Conservation (phyloP, 306 rosid species). For the Quercus ilex region DNA sequence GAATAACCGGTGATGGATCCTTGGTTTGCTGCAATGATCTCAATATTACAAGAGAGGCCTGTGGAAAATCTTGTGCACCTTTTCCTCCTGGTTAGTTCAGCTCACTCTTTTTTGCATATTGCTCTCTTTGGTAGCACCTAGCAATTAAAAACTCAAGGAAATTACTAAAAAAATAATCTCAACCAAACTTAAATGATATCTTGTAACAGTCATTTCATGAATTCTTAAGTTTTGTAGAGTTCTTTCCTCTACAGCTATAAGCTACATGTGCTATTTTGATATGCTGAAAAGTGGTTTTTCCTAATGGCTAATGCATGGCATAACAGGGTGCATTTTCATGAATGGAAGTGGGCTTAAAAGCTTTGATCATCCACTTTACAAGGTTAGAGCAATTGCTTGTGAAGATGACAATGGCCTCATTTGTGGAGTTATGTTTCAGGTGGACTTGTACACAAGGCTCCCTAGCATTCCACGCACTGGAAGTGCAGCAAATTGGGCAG, state of each 20-base stretch:
- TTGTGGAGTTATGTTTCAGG: slow-evolving; percentile 49
- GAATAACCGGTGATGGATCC: slow-evolving; percentile 55
- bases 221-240: too few relatives aligned
- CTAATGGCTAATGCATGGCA: background rate
- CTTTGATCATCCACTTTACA: slow-evolving; percentile 60
- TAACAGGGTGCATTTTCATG: slow-evolving; percentile 54
- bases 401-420: slow-evolving; percentile 51
- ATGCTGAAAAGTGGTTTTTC: background rate
- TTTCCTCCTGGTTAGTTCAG: slow-evolving; percentile 53
- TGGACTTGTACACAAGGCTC: slow-evolving; percentile 45
- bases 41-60: slow-evolving; percentile 36
- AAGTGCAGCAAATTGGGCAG: slow-evolving; percentile 61
- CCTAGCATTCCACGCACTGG: slow-evolving; percentile 56
- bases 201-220: too few relatives aligned
- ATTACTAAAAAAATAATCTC: background rate
- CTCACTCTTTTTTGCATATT: background rate
- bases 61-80: slow-evolving; percentile 48
- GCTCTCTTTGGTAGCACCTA: too few relatives aligned
- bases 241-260: too few relatives aligned
- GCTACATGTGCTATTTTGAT: background rate
- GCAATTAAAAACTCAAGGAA: too few relatives aligned
- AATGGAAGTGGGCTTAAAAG: slow-evolving; percentile 50
- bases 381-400: slow-evolving; percentile 35
- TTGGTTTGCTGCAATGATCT: slow-evolving; percentile 47
- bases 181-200: background rate